phyloP scores from a whole-genome alignment of 306 rosid species.

The Sicyos baderoa region DNA sequence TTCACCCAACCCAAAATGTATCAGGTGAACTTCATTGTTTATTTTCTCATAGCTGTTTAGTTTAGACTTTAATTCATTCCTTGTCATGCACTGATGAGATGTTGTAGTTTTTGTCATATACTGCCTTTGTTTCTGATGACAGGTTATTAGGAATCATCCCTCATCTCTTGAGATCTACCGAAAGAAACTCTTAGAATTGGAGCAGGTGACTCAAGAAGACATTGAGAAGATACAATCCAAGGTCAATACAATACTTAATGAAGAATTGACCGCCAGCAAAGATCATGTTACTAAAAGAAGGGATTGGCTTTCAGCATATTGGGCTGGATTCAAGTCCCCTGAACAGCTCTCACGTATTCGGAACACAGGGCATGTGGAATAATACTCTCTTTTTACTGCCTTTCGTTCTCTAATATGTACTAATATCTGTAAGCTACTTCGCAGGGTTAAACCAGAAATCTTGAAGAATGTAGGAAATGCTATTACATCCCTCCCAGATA shows the following conservation, averaged over 20 bases:
- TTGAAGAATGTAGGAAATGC: slow-evolving; percentile 86
- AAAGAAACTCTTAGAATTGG: slow-evolving; percentile 66
- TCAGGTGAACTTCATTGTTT: slow-evolving; percentile 44
- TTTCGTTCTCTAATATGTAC: slow-evolving; percentile 14
- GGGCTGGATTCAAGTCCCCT: slow-evolving; percentile 92
- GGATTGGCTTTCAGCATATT: slow-evolving; percentile 95
- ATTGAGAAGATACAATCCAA: slow-evolving; percentile 58
- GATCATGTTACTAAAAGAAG: slow-evolving; percentile 74
- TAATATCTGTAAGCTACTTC: slow-evolving; percentile 11
- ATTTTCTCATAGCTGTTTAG: background rate
- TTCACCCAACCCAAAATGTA: slow-evolving; percentile 96
- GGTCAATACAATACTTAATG: slow-evolving; percentile 66
- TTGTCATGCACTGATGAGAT: background rate
- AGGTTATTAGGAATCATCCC: slow-evolving; percentile 81
- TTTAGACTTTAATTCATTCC: background rate
- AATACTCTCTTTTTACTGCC: slow-evolving; percentile 14
- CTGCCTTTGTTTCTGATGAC: slow-evolving; percentile 19
- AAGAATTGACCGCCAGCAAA: slow-evolving; percentile 81
- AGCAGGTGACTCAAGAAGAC: slow-evolving; percentile 57
- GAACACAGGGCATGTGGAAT: slow-evolving; percentile 67
- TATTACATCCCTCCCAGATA: slow-evolving; percentile 63
- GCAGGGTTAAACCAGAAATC: slow-evolving; percentile 87
- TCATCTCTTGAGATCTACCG: slow-evolving; percentile 74
- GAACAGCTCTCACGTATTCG: slow-evolving; percentile 85
- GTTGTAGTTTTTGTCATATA: too few relatives aligned